Base-by-base conservation (phyloP, 371 early-diverging fungal species). In the Mucor irregularis region DNA sequence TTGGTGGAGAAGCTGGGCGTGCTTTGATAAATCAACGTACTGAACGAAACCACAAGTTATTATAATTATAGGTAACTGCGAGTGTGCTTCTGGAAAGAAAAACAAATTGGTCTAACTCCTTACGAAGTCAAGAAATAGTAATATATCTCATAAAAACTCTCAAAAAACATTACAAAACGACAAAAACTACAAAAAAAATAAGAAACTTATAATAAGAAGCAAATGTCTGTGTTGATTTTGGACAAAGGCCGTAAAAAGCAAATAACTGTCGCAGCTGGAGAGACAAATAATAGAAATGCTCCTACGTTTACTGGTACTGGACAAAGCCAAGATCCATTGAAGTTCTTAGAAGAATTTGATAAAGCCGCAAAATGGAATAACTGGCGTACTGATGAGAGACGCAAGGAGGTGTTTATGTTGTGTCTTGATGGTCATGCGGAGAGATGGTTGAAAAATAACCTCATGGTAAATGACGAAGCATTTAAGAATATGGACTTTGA, bases 1-100 rank as follows among this genome's bases (percentile, higher is more conserved):
- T 26, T 43, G 46, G 46, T 45, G 46, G 46, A 45, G 46, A 21
- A 45, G 46, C 46, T 45, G 46, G 46, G 46, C 46, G 46, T n/a
- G n/a, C n/a, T n/a, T n/a, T n/a, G n/a, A n/a, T n/a, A n/a, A n/a
- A n/a, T n/a, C n/a, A 26, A 29, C 11, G 14, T 26, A 45, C 16
- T 28, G 30, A 24, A n/a, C 5, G n/a, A 29, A 45, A 29, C 5
- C 17, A 29, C 13, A n/a, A 10, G n/a, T 28, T 28, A n/a, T 21
- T 2, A 2, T 7, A 29, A 16, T 45, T 26, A 29, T 28, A 26
- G 29, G 29, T 28, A 45, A 45, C n/a, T 45, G n/a, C n/a, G n/a
- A n/a, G n/a, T n/a, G n/a, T n/a, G n/a, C n/a, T n/a, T n/a, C n/a
- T n/a, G n/a, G n/a, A n/a, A n/a, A n/a, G n/a, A n/a, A n/a, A n/a